These are phyloP conservation scores for Lyophyllum decastes DNA, from an alignment of 768 basidiomycete genomes.

Conservation along the genomic window DNA sequence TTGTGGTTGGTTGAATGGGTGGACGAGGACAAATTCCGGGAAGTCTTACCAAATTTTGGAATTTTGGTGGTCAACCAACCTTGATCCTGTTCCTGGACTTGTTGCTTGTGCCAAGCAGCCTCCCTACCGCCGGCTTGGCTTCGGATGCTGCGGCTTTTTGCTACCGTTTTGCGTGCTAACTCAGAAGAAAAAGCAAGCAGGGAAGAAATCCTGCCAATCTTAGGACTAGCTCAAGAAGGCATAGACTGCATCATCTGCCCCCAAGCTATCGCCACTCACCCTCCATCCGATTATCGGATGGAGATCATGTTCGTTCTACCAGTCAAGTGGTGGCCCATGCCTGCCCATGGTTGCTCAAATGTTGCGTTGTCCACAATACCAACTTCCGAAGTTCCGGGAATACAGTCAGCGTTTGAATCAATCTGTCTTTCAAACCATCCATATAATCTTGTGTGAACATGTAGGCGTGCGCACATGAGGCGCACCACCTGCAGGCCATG, in stretches of 20 bases:
- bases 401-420: constrained; percentile 11
- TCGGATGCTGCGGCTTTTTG: background rate
- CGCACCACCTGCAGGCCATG: background rate
- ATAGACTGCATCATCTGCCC: background rate
- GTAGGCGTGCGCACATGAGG: constrained; percentile 1
- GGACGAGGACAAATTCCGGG: background rate
- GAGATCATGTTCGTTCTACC: background rate
- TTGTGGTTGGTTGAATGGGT: background rate
- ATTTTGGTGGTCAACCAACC: background rate
- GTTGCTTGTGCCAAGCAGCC: background rate
- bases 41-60: background rate
- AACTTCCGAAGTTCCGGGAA: constrained; percentile 7
- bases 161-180: background rate
- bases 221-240: background rate
- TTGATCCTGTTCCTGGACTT: background rate
- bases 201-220: background rate
- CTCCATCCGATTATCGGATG: constrained; percentile 1
- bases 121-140: background rate
- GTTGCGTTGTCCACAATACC: constrained; percentile 6
- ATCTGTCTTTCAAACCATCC: constrained; percentile 5
- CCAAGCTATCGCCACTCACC: background rate
- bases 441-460: constrained; percentile 7
- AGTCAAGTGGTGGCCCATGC: background rate
- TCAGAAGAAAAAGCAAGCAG: background rate
- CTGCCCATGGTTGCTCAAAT: background rate